Evolutionary conservation across 371 early-diverging fungal genomes (phyloP).

Genomic region (Zancudomyces culisetae): DNA sequence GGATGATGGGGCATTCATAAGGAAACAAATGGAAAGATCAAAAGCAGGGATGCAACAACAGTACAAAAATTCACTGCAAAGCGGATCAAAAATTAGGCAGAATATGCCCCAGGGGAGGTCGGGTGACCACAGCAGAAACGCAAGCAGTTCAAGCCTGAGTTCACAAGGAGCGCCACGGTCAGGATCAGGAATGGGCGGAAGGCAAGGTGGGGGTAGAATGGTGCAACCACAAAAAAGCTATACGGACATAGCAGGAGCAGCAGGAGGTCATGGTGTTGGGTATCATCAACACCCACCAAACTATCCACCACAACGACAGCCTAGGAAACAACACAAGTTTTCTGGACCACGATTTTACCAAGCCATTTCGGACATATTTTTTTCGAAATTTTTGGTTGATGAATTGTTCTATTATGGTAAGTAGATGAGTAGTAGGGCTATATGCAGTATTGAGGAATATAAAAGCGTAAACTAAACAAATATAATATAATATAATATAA

Average conservation of each 20-base stretch:
- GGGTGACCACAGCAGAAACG: constrained; percentile 1
- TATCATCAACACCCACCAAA: not conserved
- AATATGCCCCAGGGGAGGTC: not conserved
- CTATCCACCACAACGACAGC: not conserved
- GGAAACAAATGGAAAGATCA: constrained; percentile 3
- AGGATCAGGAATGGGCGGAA: not conserved
- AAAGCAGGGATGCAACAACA: constrained; percentile 1
- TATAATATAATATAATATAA: not conserved
- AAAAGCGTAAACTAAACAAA: not conserved
- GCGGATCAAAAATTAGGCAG: constrained; percentile 1
- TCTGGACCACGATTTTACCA: constrained; percentile 15
- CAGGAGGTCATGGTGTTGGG: not conserved
- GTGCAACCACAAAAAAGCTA: not conserved
- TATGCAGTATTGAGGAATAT: not conserved
- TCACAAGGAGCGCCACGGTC: not conserved
- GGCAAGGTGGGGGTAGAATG: not conserved
- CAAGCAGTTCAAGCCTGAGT: not conserved
- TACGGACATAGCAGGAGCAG: not conserved
- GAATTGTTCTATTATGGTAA: constrained; percentile 19
- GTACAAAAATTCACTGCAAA: constrained; percentile 4
- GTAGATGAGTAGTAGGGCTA: not conserved
- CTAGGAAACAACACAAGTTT: not conserved
- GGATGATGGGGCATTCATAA: constrained; percentile 2
- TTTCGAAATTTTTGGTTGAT: constrained; percentile 22
- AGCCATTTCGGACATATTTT: constrained; percentile 22